A percentile compares a stretch with the other conserved stretches of the same genome.
Evolutionary conservation across 305 asterid genomes (phyloP).

Genomic region (Coffea humblotiana): DNA sequence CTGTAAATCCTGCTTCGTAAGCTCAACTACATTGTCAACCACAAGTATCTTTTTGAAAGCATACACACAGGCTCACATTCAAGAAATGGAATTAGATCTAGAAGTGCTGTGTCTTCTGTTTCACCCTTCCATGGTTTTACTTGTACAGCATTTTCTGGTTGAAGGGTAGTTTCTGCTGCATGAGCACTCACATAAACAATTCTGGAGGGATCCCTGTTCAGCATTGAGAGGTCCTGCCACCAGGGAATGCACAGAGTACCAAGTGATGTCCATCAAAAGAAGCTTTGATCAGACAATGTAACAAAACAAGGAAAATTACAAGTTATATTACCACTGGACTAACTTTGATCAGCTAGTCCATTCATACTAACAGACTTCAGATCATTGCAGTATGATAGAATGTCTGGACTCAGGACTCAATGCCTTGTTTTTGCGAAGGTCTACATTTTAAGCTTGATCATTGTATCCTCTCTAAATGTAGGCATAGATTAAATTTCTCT

Average conservation of each 20-base stretch:
- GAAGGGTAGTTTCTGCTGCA: slow-evolving; percentile 80
- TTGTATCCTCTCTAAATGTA: background rate
- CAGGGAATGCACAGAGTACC: slow-evolving; percentile 10
- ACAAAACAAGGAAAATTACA: background rate
- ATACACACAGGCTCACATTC: slow-evolving; percentile 60
- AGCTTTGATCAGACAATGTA: background rate
- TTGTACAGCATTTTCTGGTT: slow-evolving; percentile 68
- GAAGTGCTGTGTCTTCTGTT: slow-evolving; percentile 70
- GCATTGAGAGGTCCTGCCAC: slow-evolving; percentile 78
- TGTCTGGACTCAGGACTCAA: background rate
- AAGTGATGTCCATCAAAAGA: background rate
- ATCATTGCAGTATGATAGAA: background rate
- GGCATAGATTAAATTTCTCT: background rate
- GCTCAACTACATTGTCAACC: slow-evolving; percentile 3
- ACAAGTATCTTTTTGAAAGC: slow-evolving; percentile 2
- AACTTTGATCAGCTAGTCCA: background rate
- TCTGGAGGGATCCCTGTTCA: slow-evolving; percentile 83
- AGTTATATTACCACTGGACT: background rate
- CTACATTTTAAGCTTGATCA: background rate
- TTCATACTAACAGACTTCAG: background rate
- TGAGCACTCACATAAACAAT: slow-evolving; percentile 74
- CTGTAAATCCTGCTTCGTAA: slow-evolving; percentile 6
- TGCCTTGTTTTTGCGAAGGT: background rate
- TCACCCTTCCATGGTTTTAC: slow-evolving; percentile 82
- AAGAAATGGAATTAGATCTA: slow-evolving; percentile 88